Base-by-base conservation (phyloP, 169 alveolate genomes). In the Eimeria necatrix region DNA sequence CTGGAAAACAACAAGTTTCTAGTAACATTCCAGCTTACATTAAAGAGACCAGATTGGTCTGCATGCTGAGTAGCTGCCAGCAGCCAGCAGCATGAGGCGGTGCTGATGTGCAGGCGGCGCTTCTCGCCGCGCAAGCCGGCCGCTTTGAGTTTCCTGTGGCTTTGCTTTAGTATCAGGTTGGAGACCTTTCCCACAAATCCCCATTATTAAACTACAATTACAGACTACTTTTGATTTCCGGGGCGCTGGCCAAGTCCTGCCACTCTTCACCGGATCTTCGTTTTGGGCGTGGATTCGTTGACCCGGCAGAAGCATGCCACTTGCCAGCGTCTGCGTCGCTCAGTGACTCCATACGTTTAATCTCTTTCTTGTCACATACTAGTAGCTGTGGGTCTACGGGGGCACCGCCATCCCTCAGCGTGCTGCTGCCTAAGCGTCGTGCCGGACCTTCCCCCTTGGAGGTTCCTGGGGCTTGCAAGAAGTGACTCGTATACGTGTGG, bases 31-130 rank as follows among this genome's bases (percentile, higher is more conserved):
- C 61, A 60, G 59, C 32, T 51, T 61, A 70, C 81, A 59, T 60
- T 60, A 20, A 61, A 26, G 22, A 26, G 2, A 60, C 80, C 81
- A 60, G 16, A 22, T 52, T 61, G 22, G 59, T 59, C 22, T 85
- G 93, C 93, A 85, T 85, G 93, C 93, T 85, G 93, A 59, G 80
- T 60, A 85, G 93, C 93, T 85, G 93, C 93, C 73, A 60, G 93
- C 93, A 85, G 93, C 93, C 93, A 85, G 93, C 93, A 85, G 93
- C 93, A 85, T 85, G 93, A 59, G 80, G 70, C 93, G 93, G 93
- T 85, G 93, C 93, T 85, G 93, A 85, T 85, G 93, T 85, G 93
- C 93, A 85, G 93, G 93, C 93, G 93, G 93, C 93, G 93, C 93
- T 85, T 85, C 93, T 85, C 93, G 70, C 93, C 52, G 93, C 93